Evolutionary conservation across 2,329 filamentous ascomycete species (phyloP).

Genomic region (Exutisphaerella laricina): DNA sequence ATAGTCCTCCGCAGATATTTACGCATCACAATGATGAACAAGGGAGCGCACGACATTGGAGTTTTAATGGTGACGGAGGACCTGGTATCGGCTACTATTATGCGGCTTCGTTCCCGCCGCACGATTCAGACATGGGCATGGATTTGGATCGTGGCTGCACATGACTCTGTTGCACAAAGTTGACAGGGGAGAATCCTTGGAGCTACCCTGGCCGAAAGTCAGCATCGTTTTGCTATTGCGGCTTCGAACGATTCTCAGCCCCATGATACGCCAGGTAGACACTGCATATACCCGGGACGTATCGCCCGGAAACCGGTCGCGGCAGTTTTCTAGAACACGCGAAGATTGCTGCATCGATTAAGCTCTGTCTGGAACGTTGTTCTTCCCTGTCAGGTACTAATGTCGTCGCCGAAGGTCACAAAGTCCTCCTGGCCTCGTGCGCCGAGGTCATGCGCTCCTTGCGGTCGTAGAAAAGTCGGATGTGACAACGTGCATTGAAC

Average conservation of each 20-base stretch:
- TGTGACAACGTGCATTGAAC: constrained; percentile 14
- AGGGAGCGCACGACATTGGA: not conserved
- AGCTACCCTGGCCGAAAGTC: not conserved
- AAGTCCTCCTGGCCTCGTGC: constrained; percentile 17
- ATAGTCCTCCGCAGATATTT: not conserved
- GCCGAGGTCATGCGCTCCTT: constrained; percentile 18
- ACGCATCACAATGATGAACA: not conserved
- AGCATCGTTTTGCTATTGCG: not conserved
- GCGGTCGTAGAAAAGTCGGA: constrained; percentile 19
- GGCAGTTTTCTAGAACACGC: constrained; percentile 4
- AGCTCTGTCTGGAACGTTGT: not conserved
- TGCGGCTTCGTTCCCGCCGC: constrained; percentile 3
- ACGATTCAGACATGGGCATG: constrained; percentile 10
- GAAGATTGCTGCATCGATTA: not conserved
- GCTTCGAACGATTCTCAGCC: not conserved
- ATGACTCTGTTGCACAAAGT: constrained; percentile 11
- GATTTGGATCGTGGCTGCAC: constrained; percentile 10
- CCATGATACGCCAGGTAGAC: not conserved
- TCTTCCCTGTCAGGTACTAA: not conserved
- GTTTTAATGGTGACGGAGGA: constrained; percentile 3
- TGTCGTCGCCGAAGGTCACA: constrained; percentile 15
- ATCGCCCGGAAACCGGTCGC: constrained; percentile 1
- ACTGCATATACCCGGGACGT: constrained; percentile 12
- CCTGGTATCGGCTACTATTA: constrained; percentile 4
- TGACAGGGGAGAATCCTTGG: constrained; percentile 2